Evolutionary conservation across 345 rosid species (phyloP), one percentile per base, ranked within the genome.

Genomic region (Rhodomyrtus tomentosa): DNA sequence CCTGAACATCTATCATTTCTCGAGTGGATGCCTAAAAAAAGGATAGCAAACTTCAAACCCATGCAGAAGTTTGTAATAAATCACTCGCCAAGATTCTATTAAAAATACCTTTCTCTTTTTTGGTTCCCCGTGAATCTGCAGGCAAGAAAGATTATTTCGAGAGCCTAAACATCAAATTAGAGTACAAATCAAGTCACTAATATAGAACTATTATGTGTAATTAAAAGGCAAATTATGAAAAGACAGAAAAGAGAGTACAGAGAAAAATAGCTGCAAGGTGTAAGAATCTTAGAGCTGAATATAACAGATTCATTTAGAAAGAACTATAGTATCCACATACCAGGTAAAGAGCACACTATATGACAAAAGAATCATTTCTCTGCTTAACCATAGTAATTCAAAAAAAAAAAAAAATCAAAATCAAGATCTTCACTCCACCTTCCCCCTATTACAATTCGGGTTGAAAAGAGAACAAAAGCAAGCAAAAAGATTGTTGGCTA

Each of bases 101-200:
- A 58, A 54, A 73, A 79, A 80, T 91, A 96, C 99, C 98, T 95
- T 95, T 91, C 94, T 93, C 87, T 90, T 94, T 90, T 88, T 92
- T 55, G 80, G 73, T 84, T 90, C 86, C 86, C 88, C 85, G 81
- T 86, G 90, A 84, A 83, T 87, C 85, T 90, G 94, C 68, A 85
- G 85, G 84, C 84, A 84, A 36, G 88, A 72, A 82, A 89, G 84
- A 80, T 59, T 83, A 81, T 83, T 86, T 88, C 85, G 84, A 85
- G 92, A 89, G 87, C 88, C 98, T 93, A 89, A 32, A 91, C 73
- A 85, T 51, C 85, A 80, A 55, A 50, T 25, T 68, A 68, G 80
- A 50, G 74, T 8, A 36, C 32, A 29, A 50, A 72, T 27, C 52
- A 10, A 36, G 18, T 36, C 21, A 68, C n/a, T 15, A 38, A 21